Evolutionary conservation across 1,284 basidiomycete genomes (phyloP).

Genomic region (Hypsizygus ulmarius): DNA sequence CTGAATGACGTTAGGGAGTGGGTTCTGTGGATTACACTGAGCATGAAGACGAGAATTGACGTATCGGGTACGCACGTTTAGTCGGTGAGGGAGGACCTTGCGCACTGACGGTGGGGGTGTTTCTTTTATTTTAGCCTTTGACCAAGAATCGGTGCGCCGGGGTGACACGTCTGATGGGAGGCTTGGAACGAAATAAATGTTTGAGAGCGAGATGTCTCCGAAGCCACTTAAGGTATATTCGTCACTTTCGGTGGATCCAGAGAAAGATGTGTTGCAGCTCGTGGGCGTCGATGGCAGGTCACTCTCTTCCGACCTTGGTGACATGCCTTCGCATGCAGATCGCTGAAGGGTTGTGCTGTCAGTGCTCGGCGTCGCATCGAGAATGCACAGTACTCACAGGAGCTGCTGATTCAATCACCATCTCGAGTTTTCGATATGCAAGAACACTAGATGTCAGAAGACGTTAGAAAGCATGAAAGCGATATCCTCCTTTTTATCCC

Average conservation of each 20-base stretch:
- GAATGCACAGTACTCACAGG: too few species aligned
- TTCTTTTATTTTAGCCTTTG: background rate
- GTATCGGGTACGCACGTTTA: conserved; percentile 3
- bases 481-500: too few species aligned
- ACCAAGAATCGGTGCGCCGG: conserved; percentile 10
- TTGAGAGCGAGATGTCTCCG: conserved; percentile 34
- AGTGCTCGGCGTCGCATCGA: too few species aligned
- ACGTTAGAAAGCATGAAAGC: too few species aligned
- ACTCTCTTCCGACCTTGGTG: too few species aligned
- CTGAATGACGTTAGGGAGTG: conserved; percentile 21
- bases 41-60: background rate
- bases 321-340: too few species aligned
- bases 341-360: too few species aligned
- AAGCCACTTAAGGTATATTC: conserved; percentile 28
- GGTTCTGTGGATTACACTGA: conserved; percentile 14
- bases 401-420: too few species aligned
- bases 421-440: too few species aligned
- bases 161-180: conserved; percentile 26
- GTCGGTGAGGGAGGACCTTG: background rate
- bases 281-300: too few species aligned
- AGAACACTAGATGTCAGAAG: too few species aligned
- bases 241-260: conserved; percentile 21
- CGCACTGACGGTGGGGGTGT: conserved; percentile 6
- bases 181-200: conserved; percentile 31
- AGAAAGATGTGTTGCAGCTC: background rate